Base-by-base conservation (phyloP, 768 basidiomycete genomes). In the Stropharia rugosoannulata region DNA sequence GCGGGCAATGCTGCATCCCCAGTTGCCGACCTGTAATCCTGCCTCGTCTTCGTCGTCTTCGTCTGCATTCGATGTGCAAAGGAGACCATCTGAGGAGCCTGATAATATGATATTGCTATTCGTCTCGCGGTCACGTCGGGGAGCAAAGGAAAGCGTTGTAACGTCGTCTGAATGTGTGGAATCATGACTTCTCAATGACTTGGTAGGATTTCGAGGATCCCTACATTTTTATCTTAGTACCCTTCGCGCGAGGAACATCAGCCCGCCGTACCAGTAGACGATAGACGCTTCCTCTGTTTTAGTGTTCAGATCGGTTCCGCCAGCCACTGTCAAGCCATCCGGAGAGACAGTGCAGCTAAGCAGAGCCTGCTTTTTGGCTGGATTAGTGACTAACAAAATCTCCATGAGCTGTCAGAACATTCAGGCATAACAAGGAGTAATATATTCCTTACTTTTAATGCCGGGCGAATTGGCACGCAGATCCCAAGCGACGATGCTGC, bases 151-250 rank as follows among this genome's bases (percentile, higher is more conserved):
- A 51, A 96, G 69, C 4, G 83, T 77, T 0, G 95, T 96, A 54
- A 98, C 84, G 65, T 98, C 95, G 69, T 98, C 95, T 2, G 94
- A 95, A 65, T 98, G 95, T 0, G 93, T 93, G 2, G 89, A 91
- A 3, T 82, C 74, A 69, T 97, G 94, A n/a, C 75, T 77, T 32
- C 90, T 84, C 1, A 93, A 66, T 4, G 88, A 89, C 1, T 80
- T 77, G 1, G 75, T 77, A 9, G 93, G 84, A 51, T 85, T 83
- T n/a, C 95, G 83, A 16, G 88, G 87, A 68, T 98, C 95, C 92
- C 93, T 94, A 64, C 22, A 35, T 18, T 7, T n/a, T 5, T 10
- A 56, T 5, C 15, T 37, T 9, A 47, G 40, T 10, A 32, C 18
- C 39, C 4, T 1, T 55, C 15, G 32, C 10, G 36, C 9, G 3